A percentile compares a stretch with the other conserved stretches of the same genome.
These are phyloP conservation scores for Coleophoma crateriformis DNA, from an alignment of 2,329 filamentous ascomycete genomes.

Conservation along the genomic window DNA sequence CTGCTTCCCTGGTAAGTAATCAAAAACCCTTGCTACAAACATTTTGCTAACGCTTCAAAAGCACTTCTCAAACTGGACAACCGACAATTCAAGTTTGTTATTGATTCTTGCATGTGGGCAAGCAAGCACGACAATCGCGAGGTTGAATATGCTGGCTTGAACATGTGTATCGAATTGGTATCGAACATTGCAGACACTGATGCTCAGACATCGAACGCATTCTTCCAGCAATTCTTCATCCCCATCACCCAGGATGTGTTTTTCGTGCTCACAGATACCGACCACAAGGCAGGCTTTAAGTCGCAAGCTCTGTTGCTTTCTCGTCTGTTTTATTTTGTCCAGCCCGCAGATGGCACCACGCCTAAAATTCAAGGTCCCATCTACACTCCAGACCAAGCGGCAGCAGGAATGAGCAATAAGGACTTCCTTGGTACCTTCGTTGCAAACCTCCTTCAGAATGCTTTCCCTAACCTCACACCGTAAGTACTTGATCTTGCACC, in stretches of 20 bases:
- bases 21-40: not conserved
- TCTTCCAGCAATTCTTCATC: slow-evolving; percentile 98
- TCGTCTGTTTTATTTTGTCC: slow-evolving; percentile 94
- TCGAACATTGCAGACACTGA: slow-evolving; percentile 96
- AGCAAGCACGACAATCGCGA: slow-evolving; percentile 99
- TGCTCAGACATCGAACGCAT: slow-evolving; percentile 77
- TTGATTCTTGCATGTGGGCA: slow-evolving; percentile 99
- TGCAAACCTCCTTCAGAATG: slow-evolving; percentile 75
- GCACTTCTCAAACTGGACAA: slow-evolving; percentile 90
- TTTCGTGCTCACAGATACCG: slow-evolving; percentile 94
- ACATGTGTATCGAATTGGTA: slow-evolving; percentile 97
- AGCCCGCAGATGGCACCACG: slow-evolving; percentile 58
- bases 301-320: slow-evolving; percentile 91
- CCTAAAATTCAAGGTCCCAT: slow-evolving; percentile 92
- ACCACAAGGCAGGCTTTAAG: slow-evolving; percentile 99
- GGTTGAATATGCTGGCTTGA: slow-evolving; percentile 91
- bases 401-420: slow-evolving; percentile 77
- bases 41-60: slow-evolving; percentile 19
- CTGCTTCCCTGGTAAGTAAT: slow-evolving; percentile 72
- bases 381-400: slow-evolving; percentile 78
- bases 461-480: slow-evolving; percentile 89
- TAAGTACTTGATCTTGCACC: slow-evolving; percentile 42
- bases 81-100: slow-evolving; percentile 98
- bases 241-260: slow-evolving; percentile 96
- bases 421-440: slow-evolving; percentile 90